These are phyloP conservation scores for Hanseniaspora guilliermondii DNA, from an alignment of 805 yeast genomes.

Conservation along the genomic window DNA sequence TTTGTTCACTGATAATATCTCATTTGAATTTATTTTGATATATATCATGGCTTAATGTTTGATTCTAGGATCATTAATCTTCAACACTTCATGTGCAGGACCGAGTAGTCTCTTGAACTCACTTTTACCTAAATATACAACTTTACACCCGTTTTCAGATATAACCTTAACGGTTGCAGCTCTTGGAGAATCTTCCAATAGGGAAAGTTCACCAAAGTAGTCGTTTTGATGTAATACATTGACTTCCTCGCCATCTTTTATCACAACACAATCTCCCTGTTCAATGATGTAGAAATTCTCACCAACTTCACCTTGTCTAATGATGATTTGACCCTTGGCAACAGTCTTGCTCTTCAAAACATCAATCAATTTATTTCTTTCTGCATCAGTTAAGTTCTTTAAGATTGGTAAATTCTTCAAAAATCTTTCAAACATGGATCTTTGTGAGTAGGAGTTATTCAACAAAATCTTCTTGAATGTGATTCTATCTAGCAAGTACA, in stretches of 20 bases:
- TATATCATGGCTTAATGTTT: neutral
- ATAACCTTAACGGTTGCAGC: conserved; percentile 83
- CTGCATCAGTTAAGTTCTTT: conserved; percentile 57
- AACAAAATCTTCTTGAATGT: conserved; percentile 84
- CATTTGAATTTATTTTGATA: neutral
- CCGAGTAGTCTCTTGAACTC: conserved; percentile 92
- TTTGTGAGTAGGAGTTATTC: conserved; percentile 81
- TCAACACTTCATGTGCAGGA: conserved; percentile 80
- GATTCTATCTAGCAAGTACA: conserved; percentile 89
- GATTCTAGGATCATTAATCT: conserved; percentile 69
- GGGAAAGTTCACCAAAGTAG: conserved; percentile 93
- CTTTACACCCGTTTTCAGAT: conserved; percentile 47
- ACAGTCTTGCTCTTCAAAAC: conserved; percentile 72
- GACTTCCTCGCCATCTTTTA: conserved; percentile 39
- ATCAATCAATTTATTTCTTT: conserved; percentile 85
- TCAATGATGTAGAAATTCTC: conserved; percentile 65
- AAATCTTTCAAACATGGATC: conserved; percentile 81
- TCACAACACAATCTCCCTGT: conserved; percentile 70
- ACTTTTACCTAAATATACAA: conserved; percentile 81
- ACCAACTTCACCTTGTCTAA: conserved; percentile 77
- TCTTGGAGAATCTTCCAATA: conserved; percentile 82
- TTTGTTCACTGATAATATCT: neutral
- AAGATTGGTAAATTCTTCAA: conserved; percentile 77
- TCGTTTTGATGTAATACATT: conserved; percentile 61
- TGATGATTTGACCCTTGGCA: conserved; percentile 59